Evolutionary conservation across 2,329 filamentous ascomycete species (phyloP), one percentile per base, ranked within the genome.

Genomic region (Phialophora chinensis): DNA sequence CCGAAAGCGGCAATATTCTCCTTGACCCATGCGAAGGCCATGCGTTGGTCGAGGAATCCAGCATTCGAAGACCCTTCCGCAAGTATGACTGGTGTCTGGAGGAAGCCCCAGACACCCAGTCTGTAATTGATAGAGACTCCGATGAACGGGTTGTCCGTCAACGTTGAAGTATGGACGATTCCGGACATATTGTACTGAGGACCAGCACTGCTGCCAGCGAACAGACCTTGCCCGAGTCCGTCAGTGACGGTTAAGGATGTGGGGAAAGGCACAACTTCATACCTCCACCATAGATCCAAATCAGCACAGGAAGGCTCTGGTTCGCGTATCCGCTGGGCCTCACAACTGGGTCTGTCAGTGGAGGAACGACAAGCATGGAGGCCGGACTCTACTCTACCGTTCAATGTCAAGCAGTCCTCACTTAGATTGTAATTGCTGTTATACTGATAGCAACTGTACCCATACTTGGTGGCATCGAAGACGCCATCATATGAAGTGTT

Each of bases 201-300:
- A 25, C 23, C 47, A 20, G 20, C 23, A 27, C 23, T 50, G 47
- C 47, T n/a, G n/a, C 47, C 47, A 42, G 35, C 35, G 35, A 42
- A 42, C 35, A 42, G 35, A 42, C 35, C 35, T 42, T 42, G 14
- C 14, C 6, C 35, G 3, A 42, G 35, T 42, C 14, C 8, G 35
- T 42, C 14, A 17, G 14, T 42, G 14, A 17, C 14, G 35, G 35
- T 0, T 14, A 1, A 17, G 12, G 4, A 42, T 42, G 5, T 35
- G 33, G 33, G 33, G 33, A 35, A 12, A 35, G 33, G 11, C 10
- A 12, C 12, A 17, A 1, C 25, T 50, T 7, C 27, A 6, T 35
- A 56, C 53, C 53, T 12, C 53, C 53, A 5, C 53, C 53, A 35
- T 56, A 35, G 31, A 56, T 35, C 27, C 29, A 56, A 4, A 56